These are phyloP conservation scores for Clitopilus hobsonii DNA, from an alignment of 768 basidiomycete species.

Conservation along the genomic window DNA sequence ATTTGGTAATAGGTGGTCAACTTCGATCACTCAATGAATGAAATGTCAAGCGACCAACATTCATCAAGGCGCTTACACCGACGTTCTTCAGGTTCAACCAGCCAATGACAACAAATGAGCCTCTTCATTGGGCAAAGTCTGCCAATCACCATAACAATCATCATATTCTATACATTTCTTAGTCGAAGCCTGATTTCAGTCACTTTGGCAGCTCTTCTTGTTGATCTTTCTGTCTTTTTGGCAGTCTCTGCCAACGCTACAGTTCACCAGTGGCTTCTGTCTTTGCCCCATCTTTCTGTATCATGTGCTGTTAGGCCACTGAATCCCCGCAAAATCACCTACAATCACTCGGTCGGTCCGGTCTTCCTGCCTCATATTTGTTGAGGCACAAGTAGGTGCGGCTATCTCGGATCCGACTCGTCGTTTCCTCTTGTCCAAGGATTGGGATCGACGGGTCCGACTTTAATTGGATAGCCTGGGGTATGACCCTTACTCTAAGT, in stretches of 20 bases:
- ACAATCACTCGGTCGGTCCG: not conserved
- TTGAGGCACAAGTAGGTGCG: not conserved
- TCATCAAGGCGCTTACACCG: not conserved
- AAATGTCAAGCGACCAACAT: constrained; percentile 1
- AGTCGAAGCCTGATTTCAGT: not conserved
- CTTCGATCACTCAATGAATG: constrained; percentile 1
- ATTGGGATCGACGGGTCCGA: not conserved
- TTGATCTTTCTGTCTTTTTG: no score
- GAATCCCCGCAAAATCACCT: not conserved
- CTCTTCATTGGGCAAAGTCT: not conserved
- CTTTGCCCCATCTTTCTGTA: not conserved
- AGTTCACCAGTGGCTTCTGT: not conserved
- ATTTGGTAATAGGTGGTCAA: constrained; percentile 3
- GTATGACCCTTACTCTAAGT: not conserved
- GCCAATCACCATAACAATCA: not conserved
- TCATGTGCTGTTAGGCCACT: not conserved
- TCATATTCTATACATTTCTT: not conserved
- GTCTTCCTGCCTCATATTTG: not conserved
- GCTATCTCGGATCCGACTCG: not conserved
- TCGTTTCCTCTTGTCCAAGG: not conserved
- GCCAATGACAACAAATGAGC: not conserved
- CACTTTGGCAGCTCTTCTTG: no score
- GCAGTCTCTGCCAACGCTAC: not conserved
- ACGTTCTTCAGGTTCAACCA: not conserved
- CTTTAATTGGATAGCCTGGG: not conserved